Conservation (phyloP, 169 alveolate species). For the Plasmodium blacklocki region DNA sequence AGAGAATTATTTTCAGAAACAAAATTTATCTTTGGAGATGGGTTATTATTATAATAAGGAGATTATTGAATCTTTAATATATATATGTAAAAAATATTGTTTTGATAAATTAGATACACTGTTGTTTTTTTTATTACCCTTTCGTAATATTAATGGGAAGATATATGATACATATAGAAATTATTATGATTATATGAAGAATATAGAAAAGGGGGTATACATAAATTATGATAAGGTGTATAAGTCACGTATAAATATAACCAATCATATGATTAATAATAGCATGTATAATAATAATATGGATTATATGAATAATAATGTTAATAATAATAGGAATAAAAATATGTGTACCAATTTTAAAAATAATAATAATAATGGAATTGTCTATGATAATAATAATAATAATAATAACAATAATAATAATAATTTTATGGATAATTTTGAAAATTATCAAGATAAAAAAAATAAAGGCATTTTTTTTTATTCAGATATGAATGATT, state of each 20-base stretch:
- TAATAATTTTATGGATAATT: not conserved
- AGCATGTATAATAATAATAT: not conserved
- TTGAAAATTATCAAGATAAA: not conserved
- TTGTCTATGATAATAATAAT: not conserved
- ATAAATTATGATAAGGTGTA: not conserved
- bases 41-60: constrained; percentile 47
- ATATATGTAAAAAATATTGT: constrained; percentile 22
- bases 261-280: not conserved
- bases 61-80: constrained; percentile 35
- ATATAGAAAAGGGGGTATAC: not conserved
- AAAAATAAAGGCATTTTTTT: not conserved
- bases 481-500: not conserved
- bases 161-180: constrained; percentile 25
- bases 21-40: not conserved
- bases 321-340: not conserved
- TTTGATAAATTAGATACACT: constrained; percentile 37
- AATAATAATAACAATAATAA: not conserved
- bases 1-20: not conserved
- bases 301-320: not conserved
- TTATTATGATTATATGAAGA: constrained; percentile 57
- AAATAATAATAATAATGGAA: not conserved
- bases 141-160: constrained; percentile 34
- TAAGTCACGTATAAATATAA: too few species aligned
- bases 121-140: constrained; percentile 45
- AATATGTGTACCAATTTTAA: not conserved